A percentile compares a stretch with the other conserved stretches of the same genome.
Conservation (phyloP, 75 land plant genomes). For the Larix kaempferi region DNA sequence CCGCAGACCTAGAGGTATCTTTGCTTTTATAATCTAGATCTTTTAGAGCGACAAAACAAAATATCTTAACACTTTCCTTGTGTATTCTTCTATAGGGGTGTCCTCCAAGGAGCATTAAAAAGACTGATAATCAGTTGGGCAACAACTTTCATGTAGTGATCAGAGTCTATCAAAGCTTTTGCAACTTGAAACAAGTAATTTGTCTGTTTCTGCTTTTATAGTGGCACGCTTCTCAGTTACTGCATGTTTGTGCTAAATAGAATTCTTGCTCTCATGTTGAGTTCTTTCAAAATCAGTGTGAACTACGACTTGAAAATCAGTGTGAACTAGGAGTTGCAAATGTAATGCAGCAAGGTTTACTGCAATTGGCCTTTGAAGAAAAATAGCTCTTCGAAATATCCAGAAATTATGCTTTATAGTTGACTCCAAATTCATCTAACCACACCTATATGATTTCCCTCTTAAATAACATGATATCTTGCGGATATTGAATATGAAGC, state of each 20-base stretch:
- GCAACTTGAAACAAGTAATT: slow-evolving; percentile 65
- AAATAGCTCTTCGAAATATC: background rate
- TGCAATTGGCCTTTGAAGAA: background rate
- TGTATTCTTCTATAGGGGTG: background rate
- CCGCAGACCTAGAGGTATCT: no score
- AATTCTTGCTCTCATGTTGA: no score
- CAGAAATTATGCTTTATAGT: background rate
- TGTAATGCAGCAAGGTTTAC: no score
- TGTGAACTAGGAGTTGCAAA: no score
- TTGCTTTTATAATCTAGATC: background rate
- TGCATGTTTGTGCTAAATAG: no score
- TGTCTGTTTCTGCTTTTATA: background rate
- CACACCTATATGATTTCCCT: background rate
- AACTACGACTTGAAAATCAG: no score
- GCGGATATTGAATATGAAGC: no score
- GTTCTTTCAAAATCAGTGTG: background rate
- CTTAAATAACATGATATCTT: background rate
- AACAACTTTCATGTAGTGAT: slow-evolving; percentile 53
- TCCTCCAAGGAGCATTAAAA: background rate
- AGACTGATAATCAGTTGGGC: slow-evolving; percentile 24
- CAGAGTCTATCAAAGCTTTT: slow-evolving; percentile 71
- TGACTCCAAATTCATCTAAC: background rate
- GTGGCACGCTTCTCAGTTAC: background rate
- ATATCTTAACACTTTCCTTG: background rate
- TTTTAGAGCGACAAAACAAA: background rate